Evolutionary conservation across 495 filamentous ascomycete species (phyloP), one percentile per base, ranked within the genome.

Genomic region (Copromyces sp.): DNA sequence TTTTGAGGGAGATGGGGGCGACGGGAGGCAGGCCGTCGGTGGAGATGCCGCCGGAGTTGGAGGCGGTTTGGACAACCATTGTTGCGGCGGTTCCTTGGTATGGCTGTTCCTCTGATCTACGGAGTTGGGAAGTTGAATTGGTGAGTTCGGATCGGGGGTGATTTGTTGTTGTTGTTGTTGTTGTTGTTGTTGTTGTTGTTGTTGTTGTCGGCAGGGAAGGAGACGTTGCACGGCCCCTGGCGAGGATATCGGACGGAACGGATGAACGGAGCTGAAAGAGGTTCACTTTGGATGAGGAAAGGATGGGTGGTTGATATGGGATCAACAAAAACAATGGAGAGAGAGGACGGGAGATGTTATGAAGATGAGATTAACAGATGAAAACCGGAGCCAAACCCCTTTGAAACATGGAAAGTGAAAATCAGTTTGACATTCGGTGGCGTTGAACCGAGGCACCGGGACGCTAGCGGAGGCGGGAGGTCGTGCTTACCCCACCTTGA

Each of bases 1-100:
- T 87, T 70, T 82, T 83, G 44, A 80, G 81, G 9, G 93, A 95
- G 32, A 94, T 78, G 5, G 84, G 65, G 4, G 86, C 77, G 35
- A 77, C 29, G 1, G 75, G 75, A 4, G 80, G 79, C n/a, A 82
- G 77, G 44, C 73, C 68, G 39, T 38, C 44, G 39, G 29, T 37
- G 44, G 53, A 68, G 42, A 35, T 39, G 32, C 29, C 14, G 44
- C 29, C 69, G 53, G 53, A 65, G 53, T 65, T 65, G 53, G 53
- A 29, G 53, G 29, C 29, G 29, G 11, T 16, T 61, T 42, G 69
- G 32, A 12, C 47, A 73, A 24, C 16, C 71, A 38, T 73, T 74
- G 72, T 71, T 72, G 39, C 32, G 53, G 32, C 20, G n/a, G 47
- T 68, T 24, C 24, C 24, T 24, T 70, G 38, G 0, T 47, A 17